A percentile compares a stretch with the other conserved stretches of the same genome.
Evolutionary conservation across 2,329 filamentous ascomycete species (phyloP).

Genomic region (Sclerotinia nivalis): DNA sequence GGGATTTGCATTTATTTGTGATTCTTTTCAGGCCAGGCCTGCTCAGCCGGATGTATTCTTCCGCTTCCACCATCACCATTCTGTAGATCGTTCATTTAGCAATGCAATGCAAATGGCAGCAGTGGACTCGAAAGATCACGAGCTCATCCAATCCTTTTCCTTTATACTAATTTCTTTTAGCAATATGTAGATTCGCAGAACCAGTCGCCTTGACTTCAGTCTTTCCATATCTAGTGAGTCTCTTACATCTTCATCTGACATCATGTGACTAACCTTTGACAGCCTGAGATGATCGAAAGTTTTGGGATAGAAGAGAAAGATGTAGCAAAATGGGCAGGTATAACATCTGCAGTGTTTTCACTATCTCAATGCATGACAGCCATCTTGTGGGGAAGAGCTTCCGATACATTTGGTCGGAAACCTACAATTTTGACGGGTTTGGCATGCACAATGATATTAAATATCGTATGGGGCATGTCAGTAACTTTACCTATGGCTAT

Average conservation of each 20-base stretch:
- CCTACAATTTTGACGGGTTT: slow-evolving; percentile 75
- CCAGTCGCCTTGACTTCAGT: slow-evolving; percentile 64
- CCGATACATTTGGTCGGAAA: slow-evolving; percentile 80
- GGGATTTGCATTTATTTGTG: background rate
- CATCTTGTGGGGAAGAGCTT: slow-evolving; percentile 73
- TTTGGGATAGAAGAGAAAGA: slow-evolving; percentile 71
- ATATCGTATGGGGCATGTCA: slow-evolving; percentile 81
- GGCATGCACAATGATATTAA: slow-evolving; percentile 76
- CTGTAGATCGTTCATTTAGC: background rate
- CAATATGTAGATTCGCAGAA: slow-evolving; percentile 77
- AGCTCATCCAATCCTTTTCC: background rate
- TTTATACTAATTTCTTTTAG: slow-evolving; percentile 45
- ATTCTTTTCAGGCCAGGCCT: background rate
- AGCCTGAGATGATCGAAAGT: slow-evolving; percentile 80
- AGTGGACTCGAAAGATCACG: background rate
- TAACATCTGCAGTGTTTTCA: slow-evolving; percentile 72
- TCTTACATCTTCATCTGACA: background rate
- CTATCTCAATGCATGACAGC: slow-evolving; percentile 70
- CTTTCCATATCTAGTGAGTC: slow-evolving; percentile 47
- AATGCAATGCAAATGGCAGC: too few relatives aligned
- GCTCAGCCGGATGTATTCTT: background rate
- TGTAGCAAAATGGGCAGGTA: slow-evolving; percentile 78
- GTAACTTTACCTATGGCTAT: slow-evolving; percentile 79
- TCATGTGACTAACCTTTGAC: slow-evolving; percentile 43
- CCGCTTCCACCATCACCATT: background rate